Evolutionary conservation across 2,329 filamentous ascomycete genomes (phyloP), one percentile per base, ranked within the genome.

Genomic region (Aquanectria penicillioides): DNA sequence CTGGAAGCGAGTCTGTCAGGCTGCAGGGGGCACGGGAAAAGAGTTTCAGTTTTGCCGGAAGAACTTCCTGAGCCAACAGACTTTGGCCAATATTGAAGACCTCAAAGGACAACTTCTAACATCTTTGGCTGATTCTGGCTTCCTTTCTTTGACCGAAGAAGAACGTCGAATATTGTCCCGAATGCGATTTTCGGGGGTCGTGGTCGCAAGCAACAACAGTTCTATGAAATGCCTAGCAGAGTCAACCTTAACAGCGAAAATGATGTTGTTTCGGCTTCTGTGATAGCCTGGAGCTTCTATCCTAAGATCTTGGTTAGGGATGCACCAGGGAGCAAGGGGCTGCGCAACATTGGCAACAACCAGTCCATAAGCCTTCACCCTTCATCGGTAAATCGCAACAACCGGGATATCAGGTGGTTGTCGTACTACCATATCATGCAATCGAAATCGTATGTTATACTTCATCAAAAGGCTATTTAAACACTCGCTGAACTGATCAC

Each of bases 381-480:
- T 1, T 91, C 90, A 1, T 97, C 93, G 1, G 92, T 99, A 65
- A 98, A 98, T 75, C 93, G 93, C 71, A 85, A 82, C 7, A 81
- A 81, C 59, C 79, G 82, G 41, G 86, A 88, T 34, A 79, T 93
- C 33, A 89, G 88, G 70, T 98, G 92, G 88, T 80, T 99, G 38
- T 95, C 92, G 1, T 99, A 97, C 75, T 98, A 98, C 78, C 91
- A 97, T 74, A 97, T 98, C 64, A 97, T 98, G 92, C 94, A 97
- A 75, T 90, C 91, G 3, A 93, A 89, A 81, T 78, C 92, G 89
- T 84, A 85, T 84, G 80, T 81, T 46, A 6, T 8, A 12, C 25
- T 4, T 7, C 17, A 33, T 17, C 4, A 12, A 28, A 38, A 28
- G 20, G 20, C 29, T 20, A 48, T 36, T 17, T 47, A 44, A 8